A percentile compares a stretch with the other conserved stretches of the same genome.
Evolutionary conservation across 1,284 basidiomycete genomes (phyloP).

Genomic region (Heterobasidion irregulare): DNA sequence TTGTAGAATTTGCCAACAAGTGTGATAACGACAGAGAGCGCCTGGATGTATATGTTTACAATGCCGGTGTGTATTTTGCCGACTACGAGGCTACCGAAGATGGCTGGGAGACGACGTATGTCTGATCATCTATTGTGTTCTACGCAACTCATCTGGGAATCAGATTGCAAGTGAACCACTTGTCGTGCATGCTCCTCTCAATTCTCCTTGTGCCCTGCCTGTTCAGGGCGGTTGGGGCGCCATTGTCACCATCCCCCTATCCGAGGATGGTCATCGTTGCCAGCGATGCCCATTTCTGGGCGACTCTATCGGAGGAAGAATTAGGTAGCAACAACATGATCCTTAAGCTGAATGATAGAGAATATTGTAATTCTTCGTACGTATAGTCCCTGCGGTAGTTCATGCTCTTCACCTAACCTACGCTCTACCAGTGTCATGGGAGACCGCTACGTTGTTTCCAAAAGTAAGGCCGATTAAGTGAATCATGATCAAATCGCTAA

Average conservation of each 20-base stretch:
- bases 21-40: conserved; percentile 16
- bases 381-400: not conserved
- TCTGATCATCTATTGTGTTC: not conserved
- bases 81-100: conserved; percentile 16
- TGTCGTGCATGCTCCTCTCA: conserved; percentile 28
- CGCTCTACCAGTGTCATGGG: conserved; percentile 12
- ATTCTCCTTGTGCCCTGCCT: conserved; percentile 34
- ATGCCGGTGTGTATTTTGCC: conserved; percentile 16
- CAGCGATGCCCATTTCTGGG: conserved; percentile 6
- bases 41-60: conserved; percentile 22
- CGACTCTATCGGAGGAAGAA: conserved; percentile 2
- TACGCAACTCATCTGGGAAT: not conserved
- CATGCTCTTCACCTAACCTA: conserved; percentile 5
- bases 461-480: conserved; percentile 18
- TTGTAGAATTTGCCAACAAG: conserved; percentile 18
- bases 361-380: conserved; percentile 3
- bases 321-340: conserved; percentile 3
- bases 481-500: conserved; percentile 1
- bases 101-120: conserved; percentile 21
- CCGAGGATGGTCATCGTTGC: conserved; percentile 9
- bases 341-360: conserved; percentile 1
- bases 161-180: conserved; percentile 35
- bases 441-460: conserved; percentile 23
- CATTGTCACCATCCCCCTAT: not conserved
- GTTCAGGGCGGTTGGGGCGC: conserved; percentile 21